phyloP scores from a whole-genome alignment of 2,329 filamentous ascomycete genomes.

The Grosmannia clavigera region DNA sequence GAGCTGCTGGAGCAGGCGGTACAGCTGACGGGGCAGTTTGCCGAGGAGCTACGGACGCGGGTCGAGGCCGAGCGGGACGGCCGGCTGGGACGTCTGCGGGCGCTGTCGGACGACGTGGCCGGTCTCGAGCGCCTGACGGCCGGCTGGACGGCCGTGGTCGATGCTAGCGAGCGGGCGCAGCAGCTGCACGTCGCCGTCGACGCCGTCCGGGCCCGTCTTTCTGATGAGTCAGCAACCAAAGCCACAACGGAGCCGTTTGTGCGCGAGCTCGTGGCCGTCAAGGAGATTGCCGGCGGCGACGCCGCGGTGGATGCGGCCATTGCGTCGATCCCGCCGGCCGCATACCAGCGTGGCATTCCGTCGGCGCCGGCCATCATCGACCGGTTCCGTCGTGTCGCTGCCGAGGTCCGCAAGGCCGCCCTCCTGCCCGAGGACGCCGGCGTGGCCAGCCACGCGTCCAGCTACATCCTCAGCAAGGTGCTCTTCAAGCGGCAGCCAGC shows the following conservation, averaged over 20 bases:
- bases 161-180: conserved; percentile 84
- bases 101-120: conserved; percentile 63
- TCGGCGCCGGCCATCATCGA: conserved; percentile 80
- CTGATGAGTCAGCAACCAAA: conserved; percentile 23
- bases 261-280: conserved; percentile 83
- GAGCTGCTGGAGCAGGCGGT: conserved; percentile 83
- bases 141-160: conserved; percentile 83
- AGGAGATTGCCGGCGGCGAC: conserved; percentile 78
- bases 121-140: conserved; percentile 80
- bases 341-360: conserved; percentile 86
- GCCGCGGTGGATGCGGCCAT: conserved; percentile 86
- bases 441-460: conserved; percentile 86
- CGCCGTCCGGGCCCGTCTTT: conserved; percentile 73
- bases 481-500: conserved; percentile 91
- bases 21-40: conserved; percentile 73
- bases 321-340: conserved; percentile 84
- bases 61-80: conserved; percentile 84
- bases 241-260: conserved; percentile 69
- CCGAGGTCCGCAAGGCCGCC: conserved; percentile 87
- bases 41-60: conserved; percentile 61
- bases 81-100: conserved; percentile 72
- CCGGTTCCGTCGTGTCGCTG: conserved; percentile 84
- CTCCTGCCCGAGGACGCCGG: conserved; percentile 88
- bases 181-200: conserved; percentile 94
- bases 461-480: conserved; percentile 79